phyloP scores from a whole-genome alignment of 345 rosid species.

The Sisymbrium altissimum region DNA sequence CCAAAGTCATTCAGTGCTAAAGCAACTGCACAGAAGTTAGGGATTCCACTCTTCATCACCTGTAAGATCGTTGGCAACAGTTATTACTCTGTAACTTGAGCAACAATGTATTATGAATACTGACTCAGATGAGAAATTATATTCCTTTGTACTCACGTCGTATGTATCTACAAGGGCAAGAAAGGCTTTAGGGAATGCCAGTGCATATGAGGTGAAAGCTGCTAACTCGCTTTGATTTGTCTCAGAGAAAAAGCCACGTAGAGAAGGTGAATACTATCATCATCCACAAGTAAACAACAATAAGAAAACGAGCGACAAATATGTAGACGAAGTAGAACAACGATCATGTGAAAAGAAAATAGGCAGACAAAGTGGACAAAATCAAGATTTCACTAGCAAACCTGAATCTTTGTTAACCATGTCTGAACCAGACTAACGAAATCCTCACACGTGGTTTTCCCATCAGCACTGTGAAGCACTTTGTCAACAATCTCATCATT shows the following conservation, averaged over 20 bases:
- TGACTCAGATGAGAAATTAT: background rate
- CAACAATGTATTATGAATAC: background rate
- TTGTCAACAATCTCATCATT: slow-evolving; percentile 80
- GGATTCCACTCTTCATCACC: slow-evolving; percentile 89
- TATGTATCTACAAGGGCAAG: slow-evolving; percentile 93
- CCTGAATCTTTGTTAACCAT: slow-evolving; percentile 83
- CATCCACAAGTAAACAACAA: slow-evolving; percentile 14
- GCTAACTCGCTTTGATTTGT: slow-evolving; percentile 95
- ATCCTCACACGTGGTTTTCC: slow-evolving; percentile 70
- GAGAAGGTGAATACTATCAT: slow-evolving; percentile 55
- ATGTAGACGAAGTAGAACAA: background rate
- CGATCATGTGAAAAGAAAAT: background rate
- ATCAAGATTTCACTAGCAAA: slow-evolving; percentile 11
- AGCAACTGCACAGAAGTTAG: slow-evolving; percentile 97
- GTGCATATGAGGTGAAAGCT: slow-evolving; percentile 85
- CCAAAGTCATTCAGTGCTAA: slow-evolving; percentile 78
- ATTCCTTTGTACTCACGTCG: slow-evolving; percentile 53
- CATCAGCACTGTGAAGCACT: slow-evolving; percentile 58
- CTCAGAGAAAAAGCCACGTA: slow-evolving; percentile 58
- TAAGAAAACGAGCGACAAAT: background rate
- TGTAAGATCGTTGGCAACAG: slow-evolving; percentile 25
- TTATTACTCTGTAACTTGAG: slow-evolving; percentile 7
- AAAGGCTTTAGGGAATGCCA: slow-evolving; percentile 83
- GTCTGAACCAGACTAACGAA: slow-evolving; percentile 72
- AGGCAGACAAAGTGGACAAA: background rate